Percentiles rank a stretch among this genome's conserved stretches.
Evolutionary conservation across 306 rosid genomes (phyloP).

Genomic region (Sindora glabra): DNA sequence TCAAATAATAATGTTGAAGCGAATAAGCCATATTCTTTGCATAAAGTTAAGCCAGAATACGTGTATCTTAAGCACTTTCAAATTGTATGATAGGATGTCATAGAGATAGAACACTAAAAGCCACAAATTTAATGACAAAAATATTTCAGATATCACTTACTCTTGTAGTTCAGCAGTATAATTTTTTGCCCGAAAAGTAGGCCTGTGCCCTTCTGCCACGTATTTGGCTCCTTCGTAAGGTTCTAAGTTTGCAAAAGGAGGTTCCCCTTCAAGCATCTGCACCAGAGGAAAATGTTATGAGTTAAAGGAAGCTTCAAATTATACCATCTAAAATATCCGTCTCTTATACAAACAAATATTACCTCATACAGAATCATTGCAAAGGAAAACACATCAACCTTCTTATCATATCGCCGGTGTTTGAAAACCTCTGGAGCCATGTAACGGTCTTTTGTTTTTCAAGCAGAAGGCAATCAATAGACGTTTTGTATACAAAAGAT

Average conservation of each 20-base stretch:
- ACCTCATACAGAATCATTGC: slow-evolving; percentile 96
- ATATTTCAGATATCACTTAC: slow-evolving; percentile 39
- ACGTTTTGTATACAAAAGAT: background rate
- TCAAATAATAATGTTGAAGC: no score
- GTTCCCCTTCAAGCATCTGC: slow-evolving; percentile 95
- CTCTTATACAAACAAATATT: slow-evolving; percentile 18
- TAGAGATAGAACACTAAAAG: no score
- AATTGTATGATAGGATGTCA: no score
- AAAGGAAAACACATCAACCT: slow-evolving; percentile 92
- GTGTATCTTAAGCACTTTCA: no score
- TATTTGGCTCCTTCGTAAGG: slow-evolving; percentile 86
- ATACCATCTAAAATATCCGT: background rate
- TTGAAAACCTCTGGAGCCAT: slow-evolving; percentile 97
- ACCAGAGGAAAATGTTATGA: slow-evolving; percentile 17
- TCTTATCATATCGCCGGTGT: slow-evolving; percentile 82
- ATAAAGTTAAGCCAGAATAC: no score
- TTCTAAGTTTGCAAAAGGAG: slow-evolving; percentile 68
- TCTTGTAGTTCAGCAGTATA: slow-evolving; percentile 52
- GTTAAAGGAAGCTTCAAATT: slow-evolving; percentile 7
- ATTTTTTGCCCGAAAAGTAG: slow-evolving; percentile 54
- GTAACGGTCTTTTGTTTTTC: slow-evolving; percentile 70
- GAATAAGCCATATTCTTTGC: no score
- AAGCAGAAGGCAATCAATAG: slow-evolving; percentile 12
- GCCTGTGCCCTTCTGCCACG: slow-evolving; percentile 85
- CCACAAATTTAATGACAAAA: no score